Evolutionary conservation across 768 basidiomycete species (phyloP), one percentile per base, ranked within the genome.

Genomic region (Rhizopogon roseolus): DNA sequence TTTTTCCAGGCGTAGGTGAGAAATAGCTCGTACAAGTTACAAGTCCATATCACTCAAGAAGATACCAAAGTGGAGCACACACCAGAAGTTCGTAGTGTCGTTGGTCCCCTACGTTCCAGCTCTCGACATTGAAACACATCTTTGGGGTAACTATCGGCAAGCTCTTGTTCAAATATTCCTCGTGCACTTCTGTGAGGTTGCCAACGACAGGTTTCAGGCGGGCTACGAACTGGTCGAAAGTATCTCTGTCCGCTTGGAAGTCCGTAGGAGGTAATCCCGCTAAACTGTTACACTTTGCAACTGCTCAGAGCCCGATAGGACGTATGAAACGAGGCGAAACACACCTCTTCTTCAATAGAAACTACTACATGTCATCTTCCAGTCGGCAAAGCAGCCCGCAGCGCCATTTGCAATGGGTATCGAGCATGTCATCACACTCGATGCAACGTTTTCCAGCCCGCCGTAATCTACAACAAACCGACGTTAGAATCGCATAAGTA

Each of bases 381-480:
- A 88, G 60, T 37, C 69, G 68, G 48, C 88, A 54, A 50, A 71
- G 77, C 50, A 87, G 65, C 46, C 76, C 66, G 53, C 76, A 87
- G 45, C 71, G 65, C 52, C 76, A 76, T 36, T 69, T 72, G 44
- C 77, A 74, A 55, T 76, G 78, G 48, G 78, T 75, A 39, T 77
- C 71, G 36, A 81, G 75, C 60, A 75, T 73, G 60, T 85, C 81
- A 48, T 71, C 69, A 62, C 87, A 88, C 11, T 64, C 62, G 5
- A 74, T 62, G 59, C 86, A 88, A 25, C 71, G 72, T n/a, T 56
- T 68, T 69, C 32, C 70, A 72, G 3, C 68, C 22, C 62, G 60
- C 0, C 76, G 73, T 22, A 84, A 68, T 34, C 86, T 88, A 22
- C 17, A 29, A 25, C 29, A 45, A 39, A 58, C 27, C 17, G 41